Evolutionary conservation across 2,329 filamentous ascomycete genomes (phyloP).

Genomic region (Sporothrix schenckii): DNA sequence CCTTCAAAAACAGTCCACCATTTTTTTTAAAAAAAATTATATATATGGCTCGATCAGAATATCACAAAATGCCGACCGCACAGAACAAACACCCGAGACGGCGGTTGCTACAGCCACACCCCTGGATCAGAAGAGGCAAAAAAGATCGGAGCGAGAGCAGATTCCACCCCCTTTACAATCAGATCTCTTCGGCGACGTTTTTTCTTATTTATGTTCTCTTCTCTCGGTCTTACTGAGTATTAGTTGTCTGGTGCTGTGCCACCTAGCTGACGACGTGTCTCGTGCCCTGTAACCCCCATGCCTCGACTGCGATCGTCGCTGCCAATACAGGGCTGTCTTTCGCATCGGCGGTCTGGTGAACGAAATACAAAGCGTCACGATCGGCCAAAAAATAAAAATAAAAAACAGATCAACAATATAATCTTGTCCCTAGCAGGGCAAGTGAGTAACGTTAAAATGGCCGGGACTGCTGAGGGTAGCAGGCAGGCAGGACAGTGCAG

Average conservation of each 20-base stretch:
- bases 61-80: slow-evolving; percentile 1
- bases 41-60: background rate
- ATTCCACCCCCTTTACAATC: background rate
- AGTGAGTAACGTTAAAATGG: background rate
- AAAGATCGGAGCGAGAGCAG: slow-evolving; percentile 12
- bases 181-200: background rate
- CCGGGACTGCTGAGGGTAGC: background rate
- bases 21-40: too few species aligned
- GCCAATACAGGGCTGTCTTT: slow-evolving; percentile 9
- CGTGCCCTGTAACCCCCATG: background rate
- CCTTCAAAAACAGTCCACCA: background rate
- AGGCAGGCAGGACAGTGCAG: background rate
- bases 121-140: slow-evolving; percentile 14
- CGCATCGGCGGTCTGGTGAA: background rate
- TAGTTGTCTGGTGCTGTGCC: background rate
- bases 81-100: slow-evolving; percentile 7
- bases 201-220: background rate
- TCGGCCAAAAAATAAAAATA: background rate
- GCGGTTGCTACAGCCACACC: background rate
- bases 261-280: background rate
- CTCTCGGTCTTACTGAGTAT: background rate
- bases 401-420: background rate
- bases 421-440: background rate
- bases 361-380: background rate
- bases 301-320: slow-evolving; percentile 10